These are phyloP conservation scores for Penicillium turbatum DNA, from an alignment of 495 filamentous ascomycete species.

Conservation along the genomic window DNA sequence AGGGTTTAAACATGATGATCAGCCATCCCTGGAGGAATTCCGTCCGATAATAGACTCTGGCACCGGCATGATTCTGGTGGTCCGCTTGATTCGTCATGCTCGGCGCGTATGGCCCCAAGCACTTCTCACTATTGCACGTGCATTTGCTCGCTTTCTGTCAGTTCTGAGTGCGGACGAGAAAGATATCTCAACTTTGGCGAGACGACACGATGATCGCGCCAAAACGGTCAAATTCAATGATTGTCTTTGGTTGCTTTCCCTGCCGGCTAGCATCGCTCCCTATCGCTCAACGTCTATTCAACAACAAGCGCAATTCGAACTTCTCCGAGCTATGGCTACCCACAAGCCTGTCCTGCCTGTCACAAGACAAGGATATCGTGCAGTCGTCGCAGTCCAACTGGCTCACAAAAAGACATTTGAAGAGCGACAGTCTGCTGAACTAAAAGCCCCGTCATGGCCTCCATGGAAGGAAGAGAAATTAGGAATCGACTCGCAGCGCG, in stretches of 20 bases:
- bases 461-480: conserved; percentile 64
- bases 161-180: conserved; percentile 4
- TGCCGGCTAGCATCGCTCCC: conserved; percentile 46
- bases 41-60: conserved; percentile 22
- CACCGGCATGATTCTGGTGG: conserved; percentile 33
- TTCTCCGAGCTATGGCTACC: conserved; percentile 58
- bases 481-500: conserved; percentile 54
- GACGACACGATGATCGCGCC: conserved; percentile 19
- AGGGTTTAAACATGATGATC: background rate
- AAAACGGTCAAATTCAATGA: conserved; percentile 45
- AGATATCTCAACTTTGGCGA: background rate
- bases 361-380: conserved; percentile 59
- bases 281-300: conserved; percentile 46
- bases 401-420: conserved; percentile 57
- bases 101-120: conserved; percentile 54
- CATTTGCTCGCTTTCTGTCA: conserved; percentile 35
- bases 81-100: conserved; percentile 57
- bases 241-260: conserved; percentile 52
- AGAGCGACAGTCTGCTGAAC: conserved; percentile 54
- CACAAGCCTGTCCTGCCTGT: conserved; percentile 54
- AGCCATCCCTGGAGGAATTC: conserved; percentile 6
- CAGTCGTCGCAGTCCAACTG: conserved; percentile 54
- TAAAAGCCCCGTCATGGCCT: conserved; percentile 64
- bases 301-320: conserved; percentile 59
- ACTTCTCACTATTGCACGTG: conserved; percentile 43